phyloP scores from a whole-genome alignment of 306 rosid genomes.

The Amphicarpaea edgeworthii region DNA sequence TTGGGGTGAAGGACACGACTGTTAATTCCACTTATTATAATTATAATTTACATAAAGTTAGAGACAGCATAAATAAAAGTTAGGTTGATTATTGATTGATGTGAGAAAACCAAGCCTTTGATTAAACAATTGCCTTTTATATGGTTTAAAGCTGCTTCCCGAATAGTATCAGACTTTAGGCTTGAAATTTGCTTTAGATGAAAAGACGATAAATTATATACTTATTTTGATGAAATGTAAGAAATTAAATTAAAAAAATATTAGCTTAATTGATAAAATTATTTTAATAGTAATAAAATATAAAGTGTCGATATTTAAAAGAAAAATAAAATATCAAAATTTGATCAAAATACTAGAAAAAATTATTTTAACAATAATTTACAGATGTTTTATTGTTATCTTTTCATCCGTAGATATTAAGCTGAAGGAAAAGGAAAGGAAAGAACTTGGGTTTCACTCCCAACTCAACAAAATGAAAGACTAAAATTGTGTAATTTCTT shows the following conservation, averaged over 20 bases:
- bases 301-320: not conserved
- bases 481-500: too few species aligned
- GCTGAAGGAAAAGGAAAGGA: too few species aligned
- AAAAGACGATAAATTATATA: not conserved
- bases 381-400: too few species aligned
- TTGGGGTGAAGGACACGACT: not conserved
- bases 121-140: constrained; percentile 18
- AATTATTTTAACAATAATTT: too few species aligned
- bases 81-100: constrained; percentile 19
- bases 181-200: not conserved
- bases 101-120: constrained; percentile 1
- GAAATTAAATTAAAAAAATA: not conserved
- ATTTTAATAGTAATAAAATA: not conserved
- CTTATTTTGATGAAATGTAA: not conserved
- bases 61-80: constrained; percentile 35
- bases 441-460: too few species aligned
- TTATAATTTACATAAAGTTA: constrained; percentile 11
- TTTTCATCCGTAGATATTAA: too few species aligned
- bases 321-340: not conserved
- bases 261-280: not conserved
- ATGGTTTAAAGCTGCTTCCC: not conserved
- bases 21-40: not conserved
- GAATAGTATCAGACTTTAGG: not conserved
- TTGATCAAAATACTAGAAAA: not conserved
- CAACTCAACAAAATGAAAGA: too few species aligned